A percentile compares a stretch with the other conserved stretches of the same genome.
Evolutionary conservation across 163 green algal genomes (phyloP).

Genomic region (Scenedesmus sp.): DNA sequence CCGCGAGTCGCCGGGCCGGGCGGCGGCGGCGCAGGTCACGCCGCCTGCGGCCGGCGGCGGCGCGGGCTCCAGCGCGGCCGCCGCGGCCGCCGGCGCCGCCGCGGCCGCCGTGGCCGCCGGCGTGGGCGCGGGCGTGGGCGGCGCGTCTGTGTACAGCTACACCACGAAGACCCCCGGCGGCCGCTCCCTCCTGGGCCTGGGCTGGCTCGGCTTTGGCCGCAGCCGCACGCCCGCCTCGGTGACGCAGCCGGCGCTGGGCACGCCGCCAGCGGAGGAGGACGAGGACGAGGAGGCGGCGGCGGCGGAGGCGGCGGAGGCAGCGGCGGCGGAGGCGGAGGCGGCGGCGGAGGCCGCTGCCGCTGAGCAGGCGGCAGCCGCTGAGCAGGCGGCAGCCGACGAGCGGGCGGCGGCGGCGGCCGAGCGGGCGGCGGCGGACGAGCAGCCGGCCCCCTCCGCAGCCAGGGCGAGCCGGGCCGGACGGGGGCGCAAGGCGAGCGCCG

Average conservation of each 20-base stretch:
- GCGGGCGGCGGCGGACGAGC: background rate
- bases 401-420: background rate
- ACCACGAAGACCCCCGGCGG: slow-evolving; percentile 34
- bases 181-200: slow-evolving; percentile 22
- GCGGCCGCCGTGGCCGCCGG: too few relatives aligned
- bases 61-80: too few relatives aligned
- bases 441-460: background rate
- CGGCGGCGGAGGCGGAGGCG: background rate
- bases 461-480: background rate
- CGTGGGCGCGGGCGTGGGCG: too few relatives aligned
- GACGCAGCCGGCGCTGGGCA: background rate
- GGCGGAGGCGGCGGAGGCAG: background rate
- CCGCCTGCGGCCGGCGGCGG: too few relatives aligned
- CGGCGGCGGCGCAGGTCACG: background rate
- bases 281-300: background rate
- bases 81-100: too few relatives aligned
- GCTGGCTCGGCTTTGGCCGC: slow-evolving; percentile 30
- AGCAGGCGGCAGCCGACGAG: background rate
- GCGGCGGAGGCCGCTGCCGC: too few relatives aligned
- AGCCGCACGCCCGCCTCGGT: background rate
- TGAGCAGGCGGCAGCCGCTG: slow-evolving; percentile 5
- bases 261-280: background rate
- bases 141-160: background rate
- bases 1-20: background rate
- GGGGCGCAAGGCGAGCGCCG: background rate